Conservation (phyloP, 345 rosid species). For the Populus simonii region DNA sequence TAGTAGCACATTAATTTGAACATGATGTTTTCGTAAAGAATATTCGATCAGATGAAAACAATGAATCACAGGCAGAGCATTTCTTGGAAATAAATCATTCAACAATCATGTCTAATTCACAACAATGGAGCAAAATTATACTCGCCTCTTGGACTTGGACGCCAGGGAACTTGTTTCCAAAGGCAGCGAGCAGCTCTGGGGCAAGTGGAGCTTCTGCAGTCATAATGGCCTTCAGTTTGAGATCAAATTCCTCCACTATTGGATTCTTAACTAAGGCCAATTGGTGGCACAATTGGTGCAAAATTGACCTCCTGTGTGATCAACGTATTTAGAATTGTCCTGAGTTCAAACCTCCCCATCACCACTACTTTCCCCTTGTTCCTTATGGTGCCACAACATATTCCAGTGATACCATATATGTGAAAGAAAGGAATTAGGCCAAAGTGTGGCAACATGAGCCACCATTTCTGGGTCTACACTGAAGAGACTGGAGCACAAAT, state of each 20-base stretch:
- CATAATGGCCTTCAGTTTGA: slow-evolving; percentile 74
- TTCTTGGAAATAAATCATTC: neutral
- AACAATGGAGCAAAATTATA: neutral
- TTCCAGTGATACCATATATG: slow-evolving; percentile 81
- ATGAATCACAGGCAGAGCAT: neutral
- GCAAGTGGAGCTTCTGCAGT: slow-evolving; percentile 92
- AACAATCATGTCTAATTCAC: neutral
- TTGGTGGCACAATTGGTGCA: slow-evolving; percentile 92
- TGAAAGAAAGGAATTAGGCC: slow-evolving; percentile 94
- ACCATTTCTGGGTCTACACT: slow-evolving; percentile 62
- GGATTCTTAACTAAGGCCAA: slow-evolving; percentile 83
- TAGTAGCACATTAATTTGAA: no score
- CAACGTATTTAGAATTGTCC: slow-evolving; percentile 65
- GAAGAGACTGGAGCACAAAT: slow-evolving; percentile 81
- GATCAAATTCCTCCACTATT: slow-evolving; percentile 77
- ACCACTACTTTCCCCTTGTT: slow-evolving; percentile 93
- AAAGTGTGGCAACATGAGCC: slow-evolving; percentile 58
- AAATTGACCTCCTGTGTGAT: slow-evolving; percentile 72
- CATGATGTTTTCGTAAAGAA: neutral
- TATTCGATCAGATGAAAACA: neutral
- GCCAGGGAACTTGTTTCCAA: slow-evolving; percentile 65
- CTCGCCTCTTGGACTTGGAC: slow-evolving; percentile 87
- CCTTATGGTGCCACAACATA: slow-evolving; percentile 75
- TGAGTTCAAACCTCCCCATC: slow-evolving; percentile 66
- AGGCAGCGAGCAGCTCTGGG: slow-evolving; percentile 69